Base-by-base conservation (phyloP, 192 early-diverging fungal genomes). In the Chytriomyces confervae region DNA sequence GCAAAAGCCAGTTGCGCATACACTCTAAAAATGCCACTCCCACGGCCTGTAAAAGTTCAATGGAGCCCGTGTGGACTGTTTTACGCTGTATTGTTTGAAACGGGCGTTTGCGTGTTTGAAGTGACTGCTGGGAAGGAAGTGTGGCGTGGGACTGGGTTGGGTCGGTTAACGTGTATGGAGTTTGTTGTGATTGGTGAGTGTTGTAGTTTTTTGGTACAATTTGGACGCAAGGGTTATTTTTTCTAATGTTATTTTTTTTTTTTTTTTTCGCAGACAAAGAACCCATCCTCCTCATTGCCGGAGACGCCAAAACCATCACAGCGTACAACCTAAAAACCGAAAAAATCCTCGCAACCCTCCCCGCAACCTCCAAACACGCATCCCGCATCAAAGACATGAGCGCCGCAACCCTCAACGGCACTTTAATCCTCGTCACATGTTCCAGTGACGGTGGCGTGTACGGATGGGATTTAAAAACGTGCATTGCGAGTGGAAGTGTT, bases 381-480 rank as follows among this genome's bases (percentile, higher is more conserved):
- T 69, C 70, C 50, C 69, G 87, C 24, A 79, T 89, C 64, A 89
- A 89, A 62, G 87, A 89, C 66, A 7, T 88, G 27, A 77, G 61
- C 43, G 6, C 46, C 46, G 66, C 61, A 20, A n/a, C 29, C 44
- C n/a, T 77, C 18, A 24, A 67, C n/a, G 27, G 49, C 18, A 43
- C 62, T n/a, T 65, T 70, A 2, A 53, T 82, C 9, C 43, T 84
- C 20, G 82, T 78, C 10, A 82, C 87, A 7, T 89, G 87, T 69
- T 77, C 82, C 45, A 85, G 85, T 18, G 84, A 86, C 49, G 87
- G 87, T 23, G 80, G 72, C 1, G 74, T 89, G 36, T 74, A 46
- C 45, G 80, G 86, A 7, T 89, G 87, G 87, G 81, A 89, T 65
- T 62, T 88, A 24, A 66, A 66, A 9, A 46, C 43, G 24, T 80